These are phyloP conservation scores for Aspergillus neoniger DNA, from an alignment of 2,329 filamentous ascomycete species.

Conservation along the genomic window DNA sequence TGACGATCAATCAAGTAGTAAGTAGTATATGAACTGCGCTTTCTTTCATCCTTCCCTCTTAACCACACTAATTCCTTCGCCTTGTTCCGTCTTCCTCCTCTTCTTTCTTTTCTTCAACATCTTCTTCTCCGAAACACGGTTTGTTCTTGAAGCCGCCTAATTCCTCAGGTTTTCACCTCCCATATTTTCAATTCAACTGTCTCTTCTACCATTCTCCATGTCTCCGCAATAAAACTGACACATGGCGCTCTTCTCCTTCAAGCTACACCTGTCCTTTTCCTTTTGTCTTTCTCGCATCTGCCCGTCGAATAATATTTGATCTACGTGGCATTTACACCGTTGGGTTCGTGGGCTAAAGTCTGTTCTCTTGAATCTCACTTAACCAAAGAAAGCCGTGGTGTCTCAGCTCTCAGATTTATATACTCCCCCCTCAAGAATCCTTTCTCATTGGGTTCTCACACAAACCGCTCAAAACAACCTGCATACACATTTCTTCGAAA, in stretches of 20 bases:
- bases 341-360: background rate
- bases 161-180: conserved; percentile 14
- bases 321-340: background rate
- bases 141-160: background rate
- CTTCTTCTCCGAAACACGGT: background rate
- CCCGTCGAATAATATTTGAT: conserved; percentile 11
- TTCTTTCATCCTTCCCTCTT: background rate
- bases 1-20: no score
- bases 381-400: background rate
- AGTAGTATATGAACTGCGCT: background rate
- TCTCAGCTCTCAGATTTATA: background rate
- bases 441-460: background rate
- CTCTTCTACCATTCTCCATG: conserved; percentile 4
- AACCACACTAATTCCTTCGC: background rate
- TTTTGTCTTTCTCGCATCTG: conserved; percentile 14
- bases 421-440: background rate
- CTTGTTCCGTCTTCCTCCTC: background rate
- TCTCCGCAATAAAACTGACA: conserved; percentile 21
- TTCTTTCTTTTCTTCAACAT: background rate
- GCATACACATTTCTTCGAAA: conserved; percentile 16
- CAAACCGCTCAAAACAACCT: background rate
- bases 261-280: conserved; percentile 13
- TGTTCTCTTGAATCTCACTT: background rate
- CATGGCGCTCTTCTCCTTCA: conserved; percentile 21
- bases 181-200: conserved; percentile 5